A percentile compares a stretch with the other conserved stretches of the same genome.
phyloP scores from a whole-genome alignment of 176 grass and related monocot species.

The Alloteropsis semialata region DNA sequence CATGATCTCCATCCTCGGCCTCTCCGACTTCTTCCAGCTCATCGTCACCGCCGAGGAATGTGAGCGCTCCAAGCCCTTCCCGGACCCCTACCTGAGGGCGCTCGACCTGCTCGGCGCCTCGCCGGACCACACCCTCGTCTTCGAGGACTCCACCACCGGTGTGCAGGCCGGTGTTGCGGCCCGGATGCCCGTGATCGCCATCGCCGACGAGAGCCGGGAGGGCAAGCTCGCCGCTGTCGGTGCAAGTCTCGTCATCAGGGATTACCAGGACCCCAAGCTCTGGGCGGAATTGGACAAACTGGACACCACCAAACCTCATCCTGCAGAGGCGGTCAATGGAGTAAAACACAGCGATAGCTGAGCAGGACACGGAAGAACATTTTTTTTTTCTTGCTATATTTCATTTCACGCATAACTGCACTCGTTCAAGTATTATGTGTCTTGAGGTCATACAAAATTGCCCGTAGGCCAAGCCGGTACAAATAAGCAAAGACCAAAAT shows the following conservation, averaged over 20 bases:
- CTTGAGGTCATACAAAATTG: neutral
- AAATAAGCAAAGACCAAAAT: slow-evolving; percentile 5
- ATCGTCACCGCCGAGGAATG: slow-evolving; percentile 69
- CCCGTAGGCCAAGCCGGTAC: neutral
- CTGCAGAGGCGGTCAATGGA: neutral
- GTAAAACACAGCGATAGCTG: neutral
- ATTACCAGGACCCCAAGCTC: slow-evolving; percentile 68
- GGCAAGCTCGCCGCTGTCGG: slow-evolving; percentile 42
- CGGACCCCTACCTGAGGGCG: slow-evolving; percentile 66
- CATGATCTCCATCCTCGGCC: slow-evolving; percentile 69
- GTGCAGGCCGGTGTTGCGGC: slow-evolving; percentile 67
- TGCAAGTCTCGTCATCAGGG: slow-evolving; percentile 59
- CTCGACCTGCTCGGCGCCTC: slow-evolving; percentile 52
- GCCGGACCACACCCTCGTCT: slow-evolving; percentile 46
- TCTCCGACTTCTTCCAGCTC: slow-evolving; percentile 71
- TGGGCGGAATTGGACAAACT: slow-evolving; percentile 48
- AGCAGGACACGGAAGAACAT: neutral
- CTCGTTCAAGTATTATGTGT: neutral
- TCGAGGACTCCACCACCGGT: slow-evolving; percentile 70
- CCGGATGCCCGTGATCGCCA: slow-evolving; percentile 61
- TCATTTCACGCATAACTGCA: neutral
- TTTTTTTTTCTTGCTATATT: neutral
- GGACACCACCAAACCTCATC: neutral
- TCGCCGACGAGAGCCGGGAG: slow-evolving; percentile 48
- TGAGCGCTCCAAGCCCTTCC: slow-evolving; percentile 50